Base-by-base conservation (phyloP, 345 rosid genomes). In the Arabidopsis arenosa region DNA sequence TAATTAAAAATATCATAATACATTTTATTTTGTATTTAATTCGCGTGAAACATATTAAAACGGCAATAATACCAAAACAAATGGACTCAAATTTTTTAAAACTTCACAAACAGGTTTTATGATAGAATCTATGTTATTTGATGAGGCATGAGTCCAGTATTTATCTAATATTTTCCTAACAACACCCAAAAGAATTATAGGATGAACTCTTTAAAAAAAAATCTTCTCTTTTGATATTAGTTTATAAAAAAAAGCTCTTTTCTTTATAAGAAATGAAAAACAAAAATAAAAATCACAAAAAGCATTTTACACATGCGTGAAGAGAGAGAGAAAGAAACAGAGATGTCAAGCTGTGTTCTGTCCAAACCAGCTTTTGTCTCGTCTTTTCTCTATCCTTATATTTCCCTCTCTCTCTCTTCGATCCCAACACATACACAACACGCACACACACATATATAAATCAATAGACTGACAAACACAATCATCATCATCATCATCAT, bases 311-410 rank as follows among this genome's bases (percentile, higher is more conserved):
- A 63, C 70, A 69, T 73, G 70, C 21, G 21, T 18, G 6, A 11
- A 28, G 5, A 62, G 26, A 5, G 9, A 23, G 45, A 36, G 17
- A 26, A 5, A 23, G 26, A 70, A 36, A 45, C 33, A 59, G 15
- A 72, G 40, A 72, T 49, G 51, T 48, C 4, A 59, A 59, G 37
- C 10, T 71, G 39, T 60, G 47, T 33, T 72, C 68, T 72, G 68
- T 59, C 75, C 66, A 59, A 47, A 58, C 62, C 62, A 39, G 53
- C 70, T 52, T 63, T n/a, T 17, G 44, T 51, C 60, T 58, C 26
- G 13, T 40, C 17, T 12, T 51, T 40, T 62, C 44, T 21, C 28
- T 63, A 18, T 48, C 37, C 18, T 49, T 45, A 45, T 45, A 18
- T 72, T 28, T 2, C 4, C 32, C 11, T 37, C 41, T 40, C 45